Percentiles rank a stretch among this genome's conserved stretches.
Conservation (phyloP, 2,329 filamentous ascomycete species). For the Fusarium sp. region DNA sequence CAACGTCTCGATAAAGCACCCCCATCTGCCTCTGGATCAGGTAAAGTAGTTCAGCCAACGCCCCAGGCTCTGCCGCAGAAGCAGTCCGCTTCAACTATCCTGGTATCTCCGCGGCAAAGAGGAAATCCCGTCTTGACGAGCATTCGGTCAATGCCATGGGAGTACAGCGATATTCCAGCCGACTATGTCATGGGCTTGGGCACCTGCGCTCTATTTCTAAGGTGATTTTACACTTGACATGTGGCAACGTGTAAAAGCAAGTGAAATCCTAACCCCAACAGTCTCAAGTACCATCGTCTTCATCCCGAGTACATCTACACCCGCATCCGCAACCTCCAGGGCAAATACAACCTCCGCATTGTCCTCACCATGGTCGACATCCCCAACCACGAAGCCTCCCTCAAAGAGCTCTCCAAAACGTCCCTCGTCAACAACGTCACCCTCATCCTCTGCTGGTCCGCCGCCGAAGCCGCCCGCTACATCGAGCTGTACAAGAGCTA, state of each 20-base stretch:
- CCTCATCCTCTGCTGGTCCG: slow-evolving; percentile 91
- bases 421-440: slow-evolving; percentile 93
- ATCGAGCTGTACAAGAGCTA: slow-evolving; percentile 95
- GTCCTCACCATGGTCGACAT: slow-evolving; percentile 95
- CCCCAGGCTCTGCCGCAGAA: slow-evolving; percentile 81
- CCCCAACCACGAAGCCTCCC: slow-evolving; percentile 86
- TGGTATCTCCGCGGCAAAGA: slow-evolving; percentile 92
- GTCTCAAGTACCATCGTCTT: slow-evolving; percentile 94
- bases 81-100: slow-evolving; percentile 76
- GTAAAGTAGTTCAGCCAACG: slow-evolving; percentile 82
- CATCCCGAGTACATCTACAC: slow-evolving; percentile 99
- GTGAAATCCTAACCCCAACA: slow-evolving; percentile 35
- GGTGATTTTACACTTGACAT: slow-evolving; percentile 43
- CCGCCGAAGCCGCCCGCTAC: slow-evolving; percentile 91
- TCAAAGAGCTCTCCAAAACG: slow-evolving; percentile 92
- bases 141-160: slow-evolving; percentile 87
- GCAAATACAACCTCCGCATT: slow-evolving; percentile 86
- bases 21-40: slow-evolving; percentile 50
- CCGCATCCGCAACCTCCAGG: slow-evolving; percentile 83
- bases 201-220: slow-evolving; percentile 91
- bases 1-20: slow-evolving; percentile 64
- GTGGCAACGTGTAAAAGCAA: accelerated
- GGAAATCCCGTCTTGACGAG: slow-evolving; percentile 91
- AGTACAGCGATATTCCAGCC: slow-evolving; percentile 95
- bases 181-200: slow-evolving; percentile 90